Evolutionary conservation across 2,329 filamentous ascomycete genomes (phyloP).

Genomic region (Ophiostoma ips): DNA sequence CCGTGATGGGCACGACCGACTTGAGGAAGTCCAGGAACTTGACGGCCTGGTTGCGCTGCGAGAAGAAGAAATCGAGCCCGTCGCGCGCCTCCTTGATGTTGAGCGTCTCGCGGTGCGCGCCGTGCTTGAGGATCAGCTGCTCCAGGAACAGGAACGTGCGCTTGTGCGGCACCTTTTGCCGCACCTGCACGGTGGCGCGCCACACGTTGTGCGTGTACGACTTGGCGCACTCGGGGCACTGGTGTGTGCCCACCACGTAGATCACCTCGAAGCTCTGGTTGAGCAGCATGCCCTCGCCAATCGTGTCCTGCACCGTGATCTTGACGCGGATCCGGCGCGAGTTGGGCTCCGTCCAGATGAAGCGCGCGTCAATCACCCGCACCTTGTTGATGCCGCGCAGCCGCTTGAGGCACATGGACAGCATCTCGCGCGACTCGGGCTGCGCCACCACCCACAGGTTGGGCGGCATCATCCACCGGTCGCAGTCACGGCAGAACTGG

Average conservation of each 20-base stretch:
- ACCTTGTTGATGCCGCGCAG: conserved; percentile 77
- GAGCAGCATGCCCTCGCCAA: conserved; percentile 51
- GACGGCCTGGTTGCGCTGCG: conserved; percentile 78
- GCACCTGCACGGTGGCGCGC: conserved; percentile 84
- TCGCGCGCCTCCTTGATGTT: conserved; percentile 97
- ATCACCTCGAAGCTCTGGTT: conserved; percentile 94
- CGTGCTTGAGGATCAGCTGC: conserved; percentile 90
- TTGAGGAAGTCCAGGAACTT: conserved; percentile 64
- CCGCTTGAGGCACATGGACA: conserved; percentile 83
- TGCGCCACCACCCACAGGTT: conserved; percentile 71
- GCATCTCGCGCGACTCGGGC: conserved; percentile 79
- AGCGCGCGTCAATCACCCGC: conserved; percentile 86
- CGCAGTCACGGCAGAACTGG: conserved; percentile 88
- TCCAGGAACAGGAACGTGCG: conserved; percentile 54
- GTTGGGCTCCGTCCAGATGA: conserved; percentile 97
- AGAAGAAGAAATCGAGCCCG: conserved; percentile 91
- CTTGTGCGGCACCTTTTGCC: conserved; percentile 95
- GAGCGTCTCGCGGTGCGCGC: conserved; percentile 74
- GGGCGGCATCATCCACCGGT: conserved; percentile 83
- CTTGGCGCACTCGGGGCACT: conserved; percentile 91
- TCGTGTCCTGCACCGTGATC: conserved; percentile 71
- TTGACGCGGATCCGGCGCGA: conserved; percentile 86
- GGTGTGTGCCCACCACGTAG: conserved; percentile 79
- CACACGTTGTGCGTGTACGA: conserved; percentile 72
- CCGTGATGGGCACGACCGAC: conserved; percentile 55